These are phyloP conservation scores for Kockovaella imperatae DNA, from an alignment of 768 basidiomycete species.

Conservation along the genomic window DNA sequence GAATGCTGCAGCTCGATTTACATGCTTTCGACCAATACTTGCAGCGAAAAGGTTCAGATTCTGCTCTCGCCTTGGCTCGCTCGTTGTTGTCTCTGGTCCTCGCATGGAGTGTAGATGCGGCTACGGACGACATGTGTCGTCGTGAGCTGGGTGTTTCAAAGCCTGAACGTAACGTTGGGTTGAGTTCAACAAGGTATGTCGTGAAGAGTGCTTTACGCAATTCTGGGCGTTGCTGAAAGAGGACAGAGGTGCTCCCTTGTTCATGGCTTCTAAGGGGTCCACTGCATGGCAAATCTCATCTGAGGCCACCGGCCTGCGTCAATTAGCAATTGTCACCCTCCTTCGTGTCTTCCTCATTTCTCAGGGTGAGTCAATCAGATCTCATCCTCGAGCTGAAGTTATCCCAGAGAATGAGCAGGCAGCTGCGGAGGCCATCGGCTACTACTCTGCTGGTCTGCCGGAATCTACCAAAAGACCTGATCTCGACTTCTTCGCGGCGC, in stretches of 20 bases:
- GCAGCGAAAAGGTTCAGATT: slow-evolving; percentile 27
- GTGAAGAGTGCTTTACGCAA: neutral
- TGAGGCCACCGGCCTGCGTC: slow-evolving; percentile 60
- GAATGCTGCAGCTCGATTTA: slow-evolving; percentile 11
- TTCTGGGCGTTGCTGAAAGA: neutral
- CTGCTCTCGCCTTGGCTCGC: slow-evolving; percentile 52
- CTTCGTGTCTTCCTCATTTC: slow-evolving; percentile 66
- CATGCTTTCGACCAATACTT: slow-evolving; percentile 9
- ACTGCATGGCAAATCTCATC: slow-evolving; percentile 67
- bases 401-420: slow-evolving; percentile 58
- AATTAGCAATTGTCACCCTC: slow-evolving; percentile 59
- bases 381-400: too few species aligned
- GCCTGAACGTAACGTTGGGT: slow-evolving; percentile 33
- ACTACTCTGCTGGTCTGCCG: slow-evolving; percentile 67
- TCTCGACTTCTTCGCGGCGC: slow-evolving; percentile 61
- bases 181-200: slow-evolving; percentile 14
- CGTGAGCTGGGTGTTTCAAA: slow-evolving; percentile 52
- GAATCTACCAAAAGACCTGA: slow-evolving; percentile 59
- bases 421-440: slow-evolving; percentile 67
- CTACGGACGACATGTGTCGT: slow-evolving; percentile 63
- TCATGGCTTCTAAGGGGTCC: slow-evolving; percentile 47
- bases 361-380: slow-evolving; percentile 55
- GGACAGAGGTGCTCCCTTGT: neutral
- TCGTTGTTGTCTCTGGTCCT: slow-evolving; percentile 58
- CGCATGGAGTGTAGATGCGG: slow-evolving; percentile 61